Evolutionary conservation across 805 yeast genomes (phyloP).

Genomic region (Candida sphagnicola): DNA sequence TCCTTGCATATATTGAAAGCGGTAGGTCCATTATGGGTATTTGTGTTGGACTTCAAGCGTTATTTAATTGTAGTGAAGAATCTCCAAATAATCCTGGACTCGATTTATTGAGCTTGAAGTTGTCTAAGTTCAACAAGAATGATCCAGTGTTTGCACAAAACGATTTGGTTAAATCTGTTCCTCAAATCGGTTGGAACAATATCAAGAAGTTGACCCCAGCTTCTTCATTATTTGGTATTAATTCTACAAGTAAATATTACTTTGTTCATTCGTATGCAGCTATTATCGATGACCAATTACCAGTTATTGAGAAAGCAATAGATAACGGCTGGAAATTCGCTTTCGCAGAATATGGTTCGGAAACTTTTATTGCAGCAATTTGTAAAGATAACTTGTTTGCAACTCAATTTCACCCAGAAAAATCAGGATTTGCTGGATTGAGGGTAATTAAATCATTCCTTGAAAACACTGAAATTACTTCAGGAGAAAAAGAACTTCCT

Average conservation of each 20-base stretch:
- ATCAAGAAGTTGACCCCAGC: slow-evolving; percentile 22
- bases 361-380: slow-evolving; percentile 80
- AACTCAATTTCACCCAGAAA: slow-evolving; percentile 99
- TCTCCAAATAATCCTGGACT: slow-evolving; percentile 64
- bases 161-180: slow-evolving; percentile 70
- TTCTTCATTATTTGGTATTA: slow-evolving; percentile 54
- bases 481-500: too few relatives aligned
- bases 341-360: slow-evolving; percentile 67
- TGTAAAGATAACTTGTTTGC: slow-evolving; percentile 78
- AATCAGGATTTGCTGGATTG: slow-evolving; percentile 89
- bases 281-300: slow-evolving; percentile 36
- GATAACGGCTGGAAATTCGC: slow-evolving; percentile 69
- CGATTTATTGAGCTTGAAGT: slow-evolving; percentile 39
- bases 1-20: slow-evolving; percentile 60
- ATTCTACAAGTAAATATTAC: slow-evolving; percentile 71
- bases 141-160: slow-evolving; percentile 27
- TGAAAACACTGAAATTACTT: slow-evolving; percentile 20
- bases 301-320: slow-evolving; percentile 19
- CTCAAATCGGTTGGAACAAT: slow-evolving; percentile 95
- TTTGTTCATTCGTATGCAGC: slow-evolving; percentile 95
- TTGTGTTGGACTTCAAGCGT: slow-evolving; percentile 92
- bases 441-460: slow-evolving; percentile 71
- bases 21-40: slow-evolving; percentile 94
- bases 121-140: slow-evolving; percentile 52
- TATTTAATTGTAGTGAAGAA: slow-evolving; percentile 75